Conservation (phyloP, 192 early-diverging fungal genomes). For the Kickxella alabastrina region DNA sequence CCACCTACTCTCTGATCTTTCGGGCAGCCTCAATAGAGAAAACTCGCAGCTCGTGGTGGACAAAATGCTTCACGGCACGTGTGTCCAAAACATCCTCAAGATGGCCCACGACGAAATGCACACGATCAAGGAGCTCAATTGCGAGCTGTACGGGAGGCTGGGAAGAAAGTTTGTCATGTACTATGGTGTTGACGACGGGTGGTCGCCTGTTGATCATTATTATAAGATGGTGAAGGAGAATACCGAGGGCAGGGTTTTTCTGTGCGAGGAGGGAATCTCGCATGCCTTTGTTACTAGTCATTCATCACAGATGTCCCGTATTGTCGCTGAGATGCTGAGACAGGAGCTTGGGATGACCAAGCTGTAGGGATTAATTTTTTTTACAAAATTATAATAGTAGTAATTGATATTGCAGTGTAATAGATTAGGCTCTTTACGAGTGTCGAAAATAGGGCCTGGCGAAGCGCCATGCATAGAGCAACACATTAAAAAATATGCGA, state of each 20-base stretch:
- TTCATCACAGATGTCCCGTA: constrained; percentile 28
- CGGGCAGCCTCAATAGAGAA: constrained; percentile 22
- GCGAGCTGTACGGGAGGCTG: constrained; percentile 55
- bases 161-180: constrained; percentile 71
- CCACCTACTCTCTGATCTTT: constrained; percentile 10
- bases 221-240: constrained; percentile 63
- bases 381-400: no score
- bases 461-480: no score
- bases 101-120: constrained; percentile 78
- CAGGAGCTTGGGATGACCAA: constrained; percentile 27
- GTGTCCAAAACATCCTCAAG: constrained; percentile 61
- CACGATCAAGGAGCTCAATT: constrained; percentile 61
- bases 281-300: constrained; percentile 73
- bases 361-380: no score
- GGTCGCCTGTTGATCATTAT: constrained; percentile 71
- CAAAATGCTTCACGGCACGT: constrained; percentile 59
- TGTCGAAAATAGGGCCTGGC: no score
- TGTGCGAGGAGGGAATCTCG: constrained; percentile 70
- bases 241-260: constrained; percentile 57
- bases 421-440: no score
- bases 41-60: constrained; percentile 61
- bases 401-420: no score
- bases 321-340: constrained; percentile 26
- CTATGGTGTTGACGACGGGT: constrained; percentile 70
- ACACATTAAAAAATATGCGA: no score